phyloP scores from a whole-genome alignment of 139 green algal species.

The Pleodorina starrii region DNA sequence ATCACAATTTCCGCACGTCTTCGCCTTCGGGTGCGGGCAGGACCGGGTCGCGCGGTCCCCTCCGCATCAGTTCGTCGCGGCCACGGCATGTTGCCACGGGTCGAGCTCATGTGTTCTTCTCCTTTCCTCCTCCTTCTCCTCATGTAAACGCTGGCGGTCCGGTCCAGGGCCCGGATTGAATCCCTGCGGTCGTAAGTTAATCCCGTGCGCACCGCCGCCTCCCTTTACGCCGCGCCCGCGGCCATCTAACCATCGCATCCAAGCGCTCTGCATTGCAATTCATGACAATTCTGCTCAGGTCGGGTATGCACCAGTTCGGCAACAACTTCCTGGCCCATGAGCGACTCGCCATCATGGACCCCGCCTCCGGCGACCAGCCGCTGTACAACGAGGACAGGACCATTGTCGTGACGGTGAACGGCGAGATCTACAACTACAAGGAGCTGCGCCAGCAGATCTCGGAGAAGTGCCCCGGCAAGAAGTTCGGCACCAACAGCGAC shows the following conservation, averaged over 20 bases:
- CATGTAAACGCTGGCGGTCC: not conserved
- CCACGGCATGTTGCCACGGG: not conserved
- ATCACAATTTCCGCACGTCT: not conserved
- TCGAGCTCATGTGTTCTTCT: not conserved
- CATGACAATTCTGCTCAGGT: conserved; percentile 55
- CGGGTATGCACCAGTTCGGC: conserved; percentile 69
- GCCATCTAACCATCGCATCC: not conserved
- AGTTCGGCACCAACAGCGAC: conserved; percentile 81
- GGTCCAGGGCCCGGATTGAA: conserved; percentile 1
- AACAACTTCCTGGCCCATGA: conserved; percentile 89
- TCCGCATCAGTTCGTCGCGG: not conserved
- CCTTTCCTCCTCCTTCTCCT: conserved; percentile 24
- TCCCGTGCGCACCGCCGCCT: conserved; percentile 18
- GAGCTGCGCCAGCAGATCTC: conserved; percentile 67
- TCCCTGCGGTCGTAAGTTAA: conserved; percentile 12
- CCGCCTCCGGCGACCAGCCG: conserved; percentile 58
- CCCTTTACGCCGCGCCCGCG: conserved; percentile 15
- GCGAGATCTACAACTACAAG: conserved; percentile 93
- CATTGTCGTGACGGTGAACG: conserved; percentile 83
- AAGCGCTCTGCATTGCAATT: not conserved
- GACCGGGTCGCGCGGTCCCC: not conserved
- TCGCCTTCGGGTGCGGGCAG: not conserved
- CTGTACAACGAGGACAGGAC: conserved; percentile 59
- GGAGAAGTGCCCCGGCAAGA: conserved; percentile 68
- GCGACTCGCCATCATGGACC: conserved; percentile 88